A percentile compares a stretch with the other conserved stretches of the same genome.
phyloP scores from a whole-genome alignment of 176 grass and related monocot species.

The Cymbopogon citratus region DNA sequence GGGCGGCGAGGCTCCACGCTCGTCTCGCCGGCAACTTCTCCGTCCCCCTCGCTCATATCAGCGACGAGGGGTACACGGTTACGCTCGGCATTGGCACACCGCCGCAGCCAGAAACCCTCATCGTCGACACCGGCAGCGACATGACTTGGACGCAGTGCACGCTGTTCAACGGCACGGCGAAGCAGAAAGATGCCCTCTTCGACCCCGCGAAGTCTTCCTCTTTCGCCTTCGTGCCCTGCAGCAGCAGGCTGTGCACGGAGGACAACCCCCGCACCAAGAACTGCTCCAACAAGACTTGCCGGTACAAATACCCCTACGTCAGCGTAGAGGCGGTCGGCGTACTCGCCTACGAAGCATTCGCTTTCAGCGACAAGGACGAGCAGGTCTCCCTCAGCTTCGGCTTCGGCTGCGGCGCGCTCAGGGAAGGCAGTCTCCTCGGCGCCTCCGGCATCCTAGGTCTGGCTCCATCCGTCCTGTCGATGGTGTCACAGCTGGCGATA shows the following conservation, averaged over 20 bases:
- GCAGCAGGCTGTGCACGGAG: conserved; percentile 31
- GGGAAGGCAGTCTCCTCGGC: conserved; percentile 10
- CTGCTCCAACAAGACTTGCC: conserved; percentile 28
- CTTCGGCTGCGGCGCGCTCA: conserved; percentile 23
- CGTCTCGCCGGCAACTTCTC: no score
- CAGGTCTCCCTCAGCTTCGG: not conserved
- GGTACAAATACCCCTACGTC: conserved; percentile 27
- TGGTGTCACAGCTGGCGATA: not conserved
- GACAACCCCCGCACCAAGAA: not conserved
- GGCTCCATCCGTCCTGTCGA: not conserved
- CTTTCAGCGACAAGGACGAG: not conserved
- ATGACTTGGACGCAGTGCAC: no score
- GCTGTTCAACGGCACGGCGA: no score
- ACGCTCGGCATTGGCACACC: no score
- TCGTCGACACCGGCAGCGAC: no score
- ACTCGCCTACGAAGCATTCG: conserved; percentile 33
- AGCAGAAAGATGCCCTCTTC: conserved; percentile 3
- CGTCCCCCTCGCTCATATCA: not conserved
- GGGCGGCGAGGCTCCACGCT: no score
- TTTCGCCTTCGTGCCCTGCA: conserved; percentile 33
- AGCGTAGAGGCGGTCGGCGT: not conserved
- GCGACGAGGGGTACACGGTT: no score
- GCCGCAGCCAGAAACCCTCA: no score
- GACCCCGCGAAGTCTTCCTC: conserved; percentile 33
- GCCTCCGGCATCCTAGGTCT: conserved; percentile 27